A percentile compares a stretch with the other conserved stretches of the same genome.
phyloP scores from a whole-genome alignment of 2,329 filamentous ascomycete species.

The Penicillium brevicompactum region DNA sequence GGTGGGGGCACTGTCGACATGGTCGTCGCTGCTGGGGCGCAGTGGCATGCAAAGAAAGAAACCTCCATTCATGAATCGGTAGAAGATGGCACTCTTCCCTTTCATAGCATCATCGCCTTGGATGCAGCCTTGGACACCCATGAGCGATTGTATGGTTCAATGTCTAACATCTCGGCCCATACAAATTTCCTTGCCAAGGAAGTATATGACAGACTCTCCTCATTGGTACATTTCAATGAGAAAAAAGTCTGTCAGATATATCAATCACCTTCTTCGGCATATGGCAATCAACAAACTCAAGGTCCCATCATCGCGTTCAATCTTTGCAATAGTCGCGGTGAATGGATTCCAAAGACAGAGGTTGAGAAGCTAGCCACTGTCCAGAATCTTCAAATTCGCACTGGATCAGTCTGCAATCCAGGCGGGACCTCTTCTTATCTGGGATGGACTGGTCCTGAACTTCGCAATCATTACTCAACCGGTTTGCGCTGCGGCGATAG shows the following conservation, averaged over 20 bases:
- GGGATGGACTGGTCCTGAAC: slow-evolving; percentile 75
- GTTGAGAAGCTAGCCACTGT: slow-evolving; percentile 83
- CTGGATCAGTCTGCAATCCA: slow-evolving; percentile 88
- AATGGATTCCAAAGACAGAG: slow-evolving; percentile 79
- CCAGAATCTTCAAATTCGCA: slow-evolving; percentile 80
- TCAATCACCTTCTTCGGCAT: slow-evolving; percentile 43
- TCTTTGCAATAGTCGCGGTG: slow-evolving; percentile 65
- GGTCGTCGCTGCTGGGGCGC: slow-evolving; percentile 73
- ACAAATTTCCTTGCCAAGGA: slow-evolving; percentile 64
- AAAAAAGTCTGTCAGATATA: slow-evolving; percentile 69
- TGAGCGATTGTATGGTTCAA: slow-evolving; percentile 67
- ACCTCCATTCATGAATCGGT: slow-evolving; percentile 74
- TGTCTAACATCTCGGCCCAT: slow-evolving; percentile 71
- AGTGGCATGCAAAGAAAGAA: slow-evolving; percentile 80
- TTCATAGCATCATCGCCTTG: slow-evolving; percentile 86
- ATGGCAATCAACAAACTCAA: slow-evolving; percentile 49
- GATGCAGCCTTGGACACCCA: slow-evolving; percentile 74
- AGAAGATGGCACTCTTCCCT: slow-evolving; percentile 88
- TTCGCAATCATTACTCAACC: slow-evolving; percentile 79
- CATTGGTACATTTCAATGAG: slow-evolving; percentile 71
- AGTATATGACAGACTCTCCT: slow-evolving; percentile 60
- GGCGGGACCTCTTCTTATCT: slow-evolving; percentile 77
- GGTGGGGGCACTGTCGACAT: slow-evolving; percentile 93
- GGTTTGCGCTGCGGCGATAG: slow-evolving; percentile 84
- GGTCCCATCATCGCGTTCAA: slow-evolving; percentile 88